A percentile compares a stretch with the other conserved stretches of the same genome.
Evolutionary conservation across 805 yeast species (phyloP).

Genomic region (Starmerella khaoyaiensis): DNA sequence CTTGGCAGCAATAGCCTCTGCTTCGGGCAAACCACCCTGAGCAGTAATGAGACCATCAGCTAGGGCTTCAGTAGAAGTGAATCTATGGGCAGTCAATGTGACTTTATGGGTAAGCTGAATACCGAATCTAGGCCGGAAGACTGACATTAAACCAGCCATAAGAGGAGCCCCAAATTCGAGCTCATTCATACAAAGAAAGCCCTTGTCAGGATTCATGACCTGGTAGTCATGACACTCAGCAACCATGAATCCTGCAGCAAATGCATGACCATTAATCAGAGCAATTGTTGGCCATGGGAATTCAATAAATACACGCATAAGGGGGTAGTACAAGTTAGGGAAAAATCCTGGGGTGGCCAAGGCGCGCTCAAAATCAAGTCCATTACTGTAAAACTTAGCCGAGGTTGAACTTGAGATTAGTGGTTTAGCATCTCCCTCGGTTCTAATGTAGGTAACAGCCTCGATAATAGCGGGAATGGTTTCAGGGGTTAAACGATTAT

Average conservation of each 20-base stretch:
- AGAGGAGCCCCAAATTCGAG: slow-evolving; percentile 31
- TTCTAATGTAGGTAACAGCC: slow-evolving; percentile 26
- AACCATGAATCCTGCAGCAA: slow-evolving; percentile 32
- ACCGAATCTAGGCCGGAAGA: slow-evolving; percentile 27
- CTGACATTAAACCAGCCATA: slow-evolving; percentile 28
- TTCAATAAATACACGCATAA: slow-evolving; percentile 27
- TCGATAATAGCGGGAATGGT: slow-evolving; percentile 26
- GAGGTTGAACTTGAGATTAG: slow-evolving; percentile 29
- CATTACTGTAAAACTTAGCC: slow-evolving; percentile 31
- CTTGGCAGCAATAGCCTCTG: slow-evolving; percentile 23
- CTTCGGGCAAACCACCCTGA: slow-evolving; percentile 28
- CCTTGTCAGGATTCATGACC: slow-evolving; percentile 30
- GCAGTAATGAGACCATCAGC: slow-evolving; percentile 48
- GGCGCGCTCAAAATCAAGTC: slow-evolving; percentile 30
- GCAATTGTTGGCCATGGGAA: slow-evolving; percentile 33
- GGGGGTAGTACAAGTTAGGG: slow-evolving; percentile 24
- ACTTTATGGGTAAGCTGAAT: slow-evolving; percentile 24
- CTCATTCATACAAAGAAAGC: slow-evolving; percentile 32
- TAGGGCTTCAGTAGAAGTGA: slow-evolving; percentile 59
- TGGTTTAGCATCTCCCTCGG: slow-evolving; percentile 24
- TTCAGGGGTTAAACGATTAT: slow-evolving; percentile 28
- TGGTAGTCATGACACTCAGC: slow-evolving; percentile 31
- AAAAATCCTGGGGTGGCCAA: slow-evolving; percentile 27
- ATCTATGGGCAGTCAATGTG: slow-evolving; percentile 28
- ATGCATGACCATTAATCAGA: slow-evolving; percentile 31